Conservation (phyloP, 148 eudicot species). For the Cornus kousa region DNA sequence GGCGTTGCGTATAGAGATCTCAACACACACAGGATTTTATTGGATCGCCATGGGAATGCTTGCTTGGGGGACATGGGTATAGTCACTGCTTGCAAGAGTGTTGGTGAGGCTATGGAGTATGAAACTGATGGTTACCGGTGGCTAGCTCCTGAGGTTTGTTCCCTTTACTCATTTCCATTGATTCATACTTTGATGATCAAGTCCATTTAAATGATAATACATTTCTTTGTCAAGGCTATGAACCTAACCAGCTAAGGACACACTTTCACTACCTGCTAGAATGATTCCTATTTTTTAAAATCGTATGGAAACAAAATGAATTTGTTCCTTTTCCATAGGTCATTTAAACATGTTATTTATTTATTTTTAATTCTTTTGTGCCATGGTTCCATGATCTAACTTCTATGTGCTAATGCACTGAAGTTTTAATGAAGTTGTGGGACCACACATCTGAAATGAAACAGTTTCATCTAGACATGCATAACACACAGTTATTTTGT, state of each 20-base stretch:
- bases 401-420: neutral
- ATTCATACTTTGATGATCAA: neutral
- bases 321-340: neutral
- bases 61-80: constrained; percentile 96
- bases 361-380: neutral
- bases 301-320: neutral
- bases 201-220: neutral
- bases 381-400: neutral
- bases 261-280: constrained; percentile 4
- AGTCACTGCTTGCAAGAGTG: constrained; percentile 72
- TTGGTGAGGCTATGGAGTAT: constrained; percentile 84
- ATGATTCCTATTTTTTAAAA: neutral
- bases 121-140: constrained; percentile 98
- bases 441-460: neutral
- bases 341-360: neutral
- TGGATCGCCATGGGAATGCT: constrained; percentile 85
- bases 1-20: constrained; percentile 84
- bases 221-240: neutral
- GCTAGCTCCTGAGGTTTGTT: constrained; percentile 96
- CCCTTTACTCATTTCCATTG: neutral
- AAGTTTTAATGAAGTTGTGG: neutral
- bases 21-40: constrained; percentile 74
- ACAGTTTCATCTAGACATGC: neutral
- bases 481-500: neutral
- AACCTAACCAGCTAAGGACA: neutral